These are phyloP conservation scores for Uronychia setigera DNA, from an alignment of 73 alveolate species.

Conservation along the genomic window DNA sequence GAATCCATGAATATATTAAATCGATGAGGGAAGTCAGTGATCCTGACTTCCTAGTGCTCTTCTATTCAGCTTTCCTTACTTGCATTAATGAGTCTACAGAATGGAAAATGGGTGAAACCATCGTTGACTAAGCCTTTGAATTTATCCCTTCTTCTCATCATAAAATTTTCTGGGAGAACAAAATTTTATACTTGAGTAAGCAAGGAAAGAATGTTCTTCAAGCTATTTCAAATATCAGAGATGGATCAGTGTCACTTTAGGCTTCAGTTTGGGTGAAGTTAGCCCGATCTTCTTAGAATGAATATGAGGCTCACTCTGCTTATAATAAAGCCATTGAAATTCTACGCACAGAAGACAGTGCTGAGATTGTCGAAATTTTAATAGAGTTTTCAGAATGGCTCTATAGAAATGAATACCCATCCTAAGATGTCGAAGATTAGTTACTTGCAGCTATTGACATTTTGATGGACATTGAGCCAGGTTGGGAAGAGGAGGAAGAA, in stretches of 20 bases:
- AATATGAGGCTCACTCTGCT: constrained; percentile 88
- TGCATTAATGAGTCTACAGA: constrained; percentile 90
- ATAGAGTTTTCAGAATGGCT: constrained; percentile 95
- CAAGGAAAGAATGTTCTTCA: constrained; percentile 95
- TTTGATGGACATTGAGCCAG: constrained; percentile 91
- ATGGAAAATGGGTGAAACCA: constrained; percentile 94
- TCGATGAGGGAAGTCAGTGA: constrained; percentile 83
- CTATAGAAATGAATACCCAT: constrained; percentile 86
- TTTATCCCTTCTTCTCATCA: constrained; percentile 89
- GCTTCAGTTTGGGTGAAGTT: constrained; percentile 95
- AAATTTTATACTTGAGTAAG: constrained; percentile 92
- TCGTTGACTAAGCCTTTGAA: constrained; percentile 90
- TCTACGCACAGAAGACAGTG: constrained; percentile 89
- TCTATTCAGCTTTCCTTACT: constrained; percentile 81
- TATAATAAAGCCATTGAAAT: constrained; percentile 93
- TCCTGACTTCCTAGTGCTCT: constrained; percentile 91
- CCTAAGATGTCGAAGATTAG: constrained; percentile 87
- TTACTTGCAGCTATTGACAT: constrained; percentile 93
- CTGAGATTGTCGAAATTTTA: constrained; percentile 90
- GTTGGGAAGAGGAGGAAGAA: constrained; percentile 73
- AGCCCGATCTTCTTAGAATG: constrained; percentile 91
- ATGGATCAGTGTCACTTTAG: constrained; percentile 87
- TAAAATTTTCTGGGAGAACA: constrained; percentile 93
- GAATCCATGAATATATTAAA: constrained; percentile 54
- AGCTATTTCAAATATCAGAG: constrained; percentile 90